Evolutionary conservation across 169 alveolate species (phyloP).

Genomic region (Plasmodium malariae): DNA sequence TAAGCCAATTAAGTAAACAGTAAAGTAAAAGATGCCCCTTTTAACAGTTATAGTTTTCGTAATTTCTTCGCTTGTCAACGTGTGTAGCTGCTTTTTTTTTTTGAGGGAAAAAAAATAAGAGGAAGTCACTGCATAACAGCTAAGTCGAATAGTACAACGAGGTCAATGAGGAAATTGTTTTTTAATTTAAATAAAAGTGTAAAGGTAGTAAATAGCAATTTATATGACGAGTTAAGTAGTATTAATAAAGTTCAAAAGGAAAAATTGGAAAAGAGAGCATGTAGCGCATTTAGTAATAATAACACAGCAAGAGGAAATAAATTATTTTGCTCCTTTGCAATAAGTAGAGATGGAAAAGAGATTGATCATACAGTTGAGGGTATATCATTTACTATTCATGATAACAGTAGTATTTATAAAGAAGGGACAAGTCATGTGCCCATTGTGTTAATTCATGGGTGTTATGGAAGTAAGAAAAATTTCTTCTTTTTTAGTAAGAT

Average conservation of each 20-base stretch:
- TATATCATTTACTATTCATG: constrained; percentile 17
- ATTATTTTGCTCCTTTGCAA: constrained; percentile 1
- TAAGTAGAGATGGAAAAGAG: constrained; percentile 5
- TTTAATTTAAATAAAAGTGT: not conserved
- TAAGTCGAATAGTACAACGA: not conserved
- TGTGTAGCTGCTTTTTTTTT: not conserved
- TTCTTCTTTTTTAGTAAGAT: constrained; percentile 46
- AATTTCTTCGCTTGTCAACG: not conserved
- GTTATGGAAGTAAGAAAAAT: constrained; percentile 66
- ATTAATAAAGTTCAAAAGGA: not conserved
- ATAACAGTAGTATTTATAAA: constrained; percentile 63
- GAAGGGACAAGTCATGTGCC: constrained; percentile 41
- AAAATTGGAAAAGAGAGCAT: not conserved
- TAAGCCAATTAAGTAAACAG: no score
- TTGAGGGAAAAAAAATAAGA: constrained; percentile 2
- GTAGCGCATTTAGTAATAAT: not conserved
- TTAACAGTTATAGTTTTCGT: not conserved
- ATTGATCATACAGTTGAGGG: constrained; percentile 35
- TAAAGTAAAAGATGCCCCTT: no score
- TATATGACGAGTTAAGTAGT: not conserved
- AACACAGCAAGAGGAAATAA: no score
- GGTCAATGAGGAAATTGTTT: not conserved
- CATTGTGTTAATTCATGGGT: constrained; percentile 52
- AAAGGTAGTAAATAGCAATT: not conserved
- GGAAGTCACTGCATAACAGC: not conserved